These are phyloP conservation scores for Plectosphaerella plurivora DNA, from an alignment of 2,329 filamentous ascomycete genomes.

Conservation along the genomic window DNA sequence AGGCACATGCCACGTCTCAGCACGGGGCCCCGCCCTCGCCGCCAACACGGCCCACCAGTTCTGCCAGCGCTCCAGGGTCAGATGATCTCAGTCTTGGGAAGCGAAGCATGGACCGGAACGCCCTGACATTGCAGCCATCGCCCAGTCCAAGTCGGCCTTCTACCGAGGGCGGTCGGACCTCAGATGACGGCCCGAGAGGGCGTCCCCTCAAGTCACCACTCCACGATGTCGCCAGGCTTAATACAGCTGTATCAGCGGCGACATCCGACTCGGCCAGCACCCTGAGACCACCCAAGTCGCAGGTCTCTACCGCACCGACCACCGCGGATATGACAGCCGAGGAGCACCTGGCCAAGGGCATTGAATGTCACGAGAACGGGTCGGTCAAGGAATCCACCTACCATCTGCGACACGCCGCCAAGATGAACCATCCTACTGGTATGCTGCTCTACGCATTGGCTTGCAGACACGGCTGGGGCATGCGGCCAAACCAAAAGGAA, in stretches of 20 bases:
- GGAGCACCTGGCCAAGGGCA: constrained; percentile 85
- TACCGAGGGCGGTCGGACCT: constrained; percentile 35
- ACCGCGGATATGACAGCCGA: constrained; percentile 73
- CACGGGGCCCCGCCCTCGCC: constrained; percentile 58
- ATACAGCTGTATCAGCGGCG: constrained; percentile 41
- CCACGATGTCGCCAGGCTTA: constrained; percentile 34
- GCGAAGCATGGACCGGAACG: constrained; percentile 38
- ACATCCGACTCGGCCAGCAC: constrained; percentile 54
- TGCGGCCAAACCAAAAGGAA: constrained; percentile 86
- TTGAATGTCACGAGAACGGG: constrained; percentile 83
- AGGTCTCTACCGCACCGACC: constrained; percentile 45
- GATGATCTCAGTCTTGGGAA: constrained; percentile 40
- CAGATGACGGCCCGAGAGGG: constrained; percentile 45
- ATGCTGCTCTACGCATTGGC: constrained; percentile 96
- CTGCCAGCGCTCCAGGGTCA: constrained; percentile 33
- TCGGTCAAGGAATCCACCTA: constrained; percentile 92
- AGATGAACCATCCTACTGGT: constrained; percentile 79
- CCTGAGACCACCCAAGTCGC: constrained; percentile 38
- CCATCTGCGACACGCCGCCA: constrained; percentile 84
- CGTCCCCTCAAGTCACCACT: constrained; percentile 32
- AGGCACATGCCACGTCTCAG: constrained; percentile 49
- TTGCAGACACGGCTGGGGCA: constrained; percentile 95
- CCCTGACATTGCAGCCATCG: constrained; percentile 35
- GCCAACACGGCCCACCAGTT: constrained; percentile 56
- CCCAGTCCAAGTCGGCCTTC: constrained; percentile 41